phyloP scores from a whole-genome alignment of 202 grass and related monocot species.

The Schoenoplectus tabernaemontani region DNA sequence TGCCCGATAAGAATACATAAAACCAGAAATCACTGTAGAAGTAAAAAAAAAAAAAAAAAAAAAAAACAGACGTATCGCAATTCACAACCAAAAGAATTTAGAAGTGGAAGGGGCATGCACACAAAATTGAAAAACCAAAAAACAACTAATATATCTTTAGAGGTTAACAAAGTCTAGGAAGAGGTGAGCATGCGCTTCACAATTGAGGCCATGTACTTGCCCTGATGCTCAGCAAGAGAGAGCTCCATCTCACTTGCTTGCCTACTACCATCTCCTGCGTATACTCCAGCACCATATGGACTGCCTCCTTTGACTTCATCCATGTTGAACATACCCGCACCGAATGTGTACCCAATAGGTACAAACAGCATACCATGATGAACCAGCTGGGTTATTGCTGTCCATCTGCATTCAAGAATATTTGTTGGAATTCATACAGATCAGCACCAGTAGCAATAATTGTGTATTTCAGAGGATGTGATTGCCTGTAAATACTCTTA shows the following conservation, averaged over 20 bases:
- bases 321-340: constrained; percentile 84
- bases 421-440: not conserved
- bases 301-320: constrained; percentile 89
- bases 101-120: constrained; percentile 8
- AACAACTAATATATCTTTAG: constrained; percentile 1
- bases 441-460: not conserved
- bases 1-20: constrained; percentile 2
- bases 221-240: constrained; percentile 81
- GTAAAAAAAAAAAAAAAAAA: too few species aligned
- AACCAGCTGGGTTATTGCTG: constrained; percentile 90
- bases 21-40: constrained; percentile 11
- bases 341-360: constrained; percentile 95
- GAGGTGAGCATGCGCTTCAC: constrained; percentile 37
- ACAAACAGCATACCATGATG: constrained; percentile 98
- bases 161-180: not conserved
- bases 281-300: constrained; percentile 93
- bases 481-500: too few species aligned
- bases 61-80: not conserved
- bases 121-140: not conserved
- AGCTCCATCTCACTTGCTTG: constrained; percentile 73
- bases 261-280: constrained; percentile 77
- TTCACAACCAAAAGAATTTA: constrained; percentile 22
- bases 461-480: not conserved
- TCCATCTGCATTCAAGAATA: constrained; percentile 49
- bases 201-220: constrained; percentile 90